Evolutionary conservation across 2,329 filamentous ascomycete species (phyloP), one percentile per base, ranked within the genome.

Genomic region (Rhytidhysteron rufulum): DNA sequence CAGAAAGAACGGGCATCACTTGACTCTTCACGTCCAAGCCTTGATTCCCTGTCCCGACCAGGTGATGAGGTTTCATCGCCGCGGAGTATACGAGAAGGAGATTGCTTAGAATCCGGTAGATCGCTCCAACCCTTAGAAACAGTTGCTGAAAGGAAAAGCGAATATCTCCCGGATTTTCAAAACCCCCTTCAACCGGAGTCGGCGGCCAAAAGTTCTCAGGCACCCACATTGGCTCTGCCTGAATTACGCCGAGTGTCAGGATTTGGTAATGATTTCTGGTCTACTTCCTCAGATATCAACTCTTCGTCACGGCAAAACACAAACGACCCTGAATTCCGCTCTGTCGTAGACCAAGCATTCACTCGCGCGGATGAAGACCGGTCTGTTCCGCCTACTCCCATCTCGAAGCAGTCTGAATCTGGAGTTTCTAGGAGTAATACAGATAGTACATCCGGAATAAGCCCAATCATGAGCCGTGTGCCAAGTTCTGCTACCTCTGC

Each of bases 331-430:
- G 54, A 51, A 16, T 50, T 65, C 22, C 62, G 60, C 37, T 56
- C 79, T 1, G 76, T 79, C 11, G 82, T 85, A 4, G 71, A 83
- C 50, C 77, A 82, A 55, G 82, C 82, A 13, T 85, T 85, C 53
- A 80, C 83, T 53, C 70, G 73, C 33, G 69, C 65, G 19, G 73
- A 80, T 45, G n/a, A n/a, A n/a, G 77, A 78, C 27, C 74, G 70
- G 24, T 71, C 69, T 5, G 66, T 73, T 31, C 77, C 78, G 3
- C 68, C 72, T 8, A 74, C 75, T 3, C 74, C 75, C 8, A 60
- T 72, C 31, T 75, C 75, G 16, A 66, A 65, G 25, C 63, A 65
- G 40, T 55, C 55, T 4, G 60, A 58, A 9, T 63, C 61, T 2
- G 73, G 67, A 30, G 63, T 80, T n/a, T 69, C 65, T 25, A 69